Percentiles rank a stretch among this genome's conserved stretches.
phyloP scores from a whole-genome alignment of 2,329 filamentous ascomycete species.

The Arthrobotrys entomopaga region DNA sequence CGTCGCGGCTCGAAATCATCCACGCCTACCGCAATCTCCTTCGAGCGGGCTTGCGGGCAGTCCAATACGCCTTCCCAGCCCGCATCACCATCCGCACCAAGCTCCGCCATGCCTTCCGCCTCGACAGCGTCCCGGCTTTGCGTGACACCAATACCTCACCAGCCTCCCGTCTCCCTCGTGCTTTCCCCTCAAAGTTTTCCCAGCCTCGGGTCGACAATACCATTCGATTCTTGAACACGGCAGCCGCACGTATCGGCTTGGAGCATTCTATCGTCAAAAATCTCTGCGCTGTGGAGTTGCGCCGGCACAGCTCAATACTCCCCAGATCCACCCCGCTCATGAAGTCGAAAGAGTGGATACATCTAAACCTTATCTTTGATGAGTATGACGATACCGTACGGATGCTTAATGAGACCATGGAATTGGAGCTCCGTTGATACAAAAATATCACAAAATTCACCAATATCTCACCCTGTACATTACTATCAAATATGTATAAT shows the following conservation, averaged over 20 bases:
- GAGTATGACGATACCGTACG: slow-evolving; percentile 53
- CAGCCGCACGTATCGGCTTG: slow-evolving; percentile 71
- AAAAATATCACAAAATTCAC: too few species aligned
- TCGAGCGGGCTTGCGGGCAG: slow-evolving; percentile 73
- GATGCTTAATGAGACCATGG: slow-evolving; percentile 52
- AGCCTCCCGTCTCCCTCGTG: slow-evolving; percentile 12
- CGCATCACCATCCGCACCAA: slow-evolving; percentile 72
- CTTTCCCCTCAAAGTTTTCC: slow-evolving; percentile 63
- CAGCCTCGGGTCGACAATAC: slow-evolving; percentile 71
- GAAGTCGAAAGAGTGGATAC: slow-evolving; percentile 31
- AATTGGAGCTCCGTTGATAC: slow-evolving; percentile 46
- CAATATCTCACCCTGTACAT: too few species aligned
- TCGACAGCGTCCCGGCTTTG: slow-evolving; percentile 62
- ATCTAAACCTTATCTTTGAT: slow-evolving; percentile 30
- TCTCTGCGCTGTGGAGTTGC: slow-evolving; percentile 68
- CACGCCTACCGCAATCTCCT: slow-evolving; percentile 77
- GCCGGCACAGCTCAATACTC: slow-evolving; percentile 61
- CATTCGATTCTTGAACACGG: slow-evolving; percentile 75
- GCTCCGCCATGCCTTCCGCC: slow-evolving; percentile 70
- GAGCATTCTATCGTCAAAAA: slow-evolving; percentile 80
- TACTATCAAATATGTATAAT: too few species aligned
- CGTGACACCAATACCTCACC: slow-evolving; percentile 22
- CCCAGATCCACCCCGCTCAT: slow-evolving; percentile 49
- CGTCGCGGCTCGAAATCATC: slow-evolving; percentile 65
- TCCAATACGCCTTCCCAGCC: slow-evolving; percentile 76